Percentiles rank a stretch among this genome's conserved stretches.
Evolutionary conservation across 257 asterid genomes (phyloP).

Genomic region (Voacanga thouarsii): DNA sequence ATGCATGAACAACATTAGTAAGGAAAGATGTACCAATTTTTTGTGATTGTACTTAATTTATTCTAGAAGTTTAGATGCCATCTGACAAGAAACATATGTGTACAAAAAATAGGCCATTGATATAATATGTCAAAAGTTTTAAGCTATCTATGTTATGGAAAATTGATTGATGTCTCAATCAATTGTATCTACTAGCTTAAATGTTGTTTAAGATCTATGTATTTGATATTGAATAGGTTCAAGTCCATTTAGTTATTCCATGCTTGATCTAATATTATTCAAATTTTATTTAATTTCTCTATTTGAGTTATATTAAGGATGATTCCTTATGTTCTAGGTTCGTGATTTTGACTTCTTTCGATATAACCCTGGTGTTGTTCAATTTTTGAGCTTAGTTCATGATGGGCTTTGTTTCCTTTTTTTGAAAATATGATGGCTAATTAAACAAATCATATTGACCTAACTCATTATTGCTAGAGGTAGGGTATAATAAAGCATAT

Average conservation of each 20-base stretch:
- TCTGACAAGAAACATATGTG: not conserved
- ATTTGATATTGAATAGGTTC: slow-evolving; percentile 1
- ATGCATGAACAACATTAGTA: not conserved
- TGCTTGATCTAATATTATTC: not conserved
- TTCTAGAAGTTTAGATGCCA: not conserved
- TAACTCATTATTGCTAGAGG: too few species aligned
- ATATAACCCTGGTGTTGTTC: slow-evolving; percentile 79
- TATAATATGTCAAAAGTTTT: not conserved
- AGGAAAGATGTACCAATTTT: not conserved
- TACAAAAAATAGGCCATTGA: not conserved
- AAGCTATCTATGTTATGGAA: not conserved
- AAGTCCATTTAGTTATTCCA: not conserved
- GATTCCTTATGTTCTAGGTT: slow-evolving; percentile 47
- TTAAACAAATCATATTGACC: too few species aligned
- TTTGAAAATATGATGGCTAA: too few species aligned
- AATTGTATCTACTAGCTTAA: not conserved
- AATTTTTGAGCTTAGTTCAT: slow-evolving; percentile 88
- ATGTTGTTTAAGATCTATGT: not conserved
- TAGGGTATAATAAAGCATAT: too few species aligned
- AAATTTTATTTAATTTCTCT: not conserved
- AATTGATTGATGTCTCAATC: not conserved
- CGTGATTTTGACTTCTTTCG: slow-evolving; percentile 97
- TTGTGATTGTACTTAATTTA: not conserved
- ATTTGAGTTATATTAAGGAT: slow-evolving; percentile 2
- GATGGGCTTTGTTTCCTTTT: too few species aligned